phyloP scores from a whole-genome alignment of 2,329 filamentous ascomycete species.

The Fusarium humuli region DNA sequence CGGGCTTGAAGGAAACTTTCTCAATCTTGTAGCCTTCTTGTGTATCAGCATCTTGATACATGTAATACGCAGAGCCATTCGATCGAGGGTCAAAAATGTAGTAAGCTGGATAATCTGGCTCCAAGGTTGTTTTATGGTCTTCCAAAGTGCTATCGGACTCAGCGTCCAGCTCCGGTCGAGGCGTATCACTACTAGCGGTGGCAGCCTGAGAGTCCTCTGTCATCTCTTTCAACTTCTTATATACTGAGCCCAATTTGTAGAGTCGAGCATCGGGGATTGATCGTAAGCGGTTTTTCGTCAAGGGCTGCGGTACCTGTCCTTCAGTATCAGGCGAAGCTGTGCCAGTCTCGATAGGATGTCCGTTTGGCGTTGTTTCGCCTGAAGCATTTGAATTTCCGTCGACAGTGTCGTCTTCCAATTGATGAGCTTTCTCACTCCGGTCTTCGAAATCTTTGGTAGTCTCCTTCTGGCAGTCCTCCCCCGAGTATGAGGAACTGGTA shows the following conservation, averaged over 20 bases:
- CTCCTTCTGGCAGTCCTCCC: not conserved
- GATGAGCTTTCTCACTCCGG: not conserved
- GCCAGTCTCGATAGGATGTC: not conserved
- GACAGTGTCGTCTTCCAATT: not conserved
- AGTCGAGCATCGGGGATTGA: constrained; percentile 24
- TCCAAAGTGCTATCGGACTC: constrained; percentile 2
- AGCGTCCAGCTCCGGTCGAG: constrained; percentile 8
- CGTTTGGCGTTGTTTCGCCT: not conserved
- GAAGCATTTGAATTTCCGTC: not conserved
- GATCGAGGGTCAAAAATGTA: constrained; percentile 37
- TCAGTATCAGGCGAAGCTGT: not conserved
- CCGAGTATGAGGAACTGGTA: not conserved
- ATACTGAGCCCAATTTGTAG: constrained; percentile 24
- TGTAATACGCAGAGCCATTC: constrained; percentile 27
- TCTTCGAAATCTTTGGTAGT: not conserved
- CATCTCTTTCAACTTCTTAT: constrained; percentile 3
- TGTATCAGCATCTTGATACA: constrained; percentile 22
- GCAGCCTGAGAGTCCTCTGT: constrained; percentile 31
- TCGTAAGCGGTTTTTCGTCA: constrained; percentile 26
- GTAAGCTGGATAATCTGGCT: constrained; percentile 18
- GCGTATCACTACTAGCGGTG: constrained; percentile 31
- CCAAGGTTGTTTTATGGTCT: not conserved
- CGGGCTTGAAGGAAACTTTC: constrained; percentile 29
- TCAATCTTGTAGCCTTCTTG: constrained; percentile 15
- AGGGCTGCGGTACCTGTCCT: constrained; percentile 8